Conservation (phyloP, 108 stramenopile genomes). For the Cyclostephanos invisitatus region DNA sequence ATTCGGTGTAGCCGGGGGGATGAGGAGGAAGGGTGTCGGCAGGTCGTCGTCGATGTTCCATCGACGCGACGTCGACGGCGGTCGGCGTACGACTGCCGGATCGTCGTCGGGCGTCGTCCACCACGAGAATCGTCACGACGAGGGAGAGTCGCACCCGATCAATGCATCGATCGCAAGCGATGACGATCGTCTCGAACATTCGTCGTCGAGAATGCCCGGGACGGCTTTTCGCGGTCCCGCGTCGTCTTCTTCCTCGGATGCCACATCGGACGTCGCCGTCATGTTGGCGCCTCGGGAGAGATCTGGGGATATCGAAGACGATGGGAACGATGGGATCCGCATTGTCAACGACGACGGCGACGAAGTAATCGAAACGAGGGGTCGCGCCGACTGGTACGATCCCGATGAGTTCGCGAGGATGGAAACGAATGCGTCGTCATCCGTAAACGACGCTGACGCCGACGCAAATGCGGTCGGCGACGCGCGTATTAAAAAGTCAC, state of each 20-base stretch:
- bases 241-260: too few relatives aligned
- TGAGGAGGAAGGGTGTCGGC: not conserved
- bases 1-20: not conserved
- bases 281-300: not conserved
- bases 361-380: not conserved
- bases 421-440: conserved; percentile 8
- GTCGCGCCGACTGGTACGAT: conserved; percentile 26
- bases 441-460: not conserved
- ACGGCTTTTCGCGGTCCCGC: too few relatives aligned
- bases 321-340: not conserved
- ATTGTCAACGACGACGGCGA: not conserved
- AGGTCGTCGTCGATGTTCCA: not conserved
- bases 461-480: not conserved
- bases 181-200: too few relatives aligned
- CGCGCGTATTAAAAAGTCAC: not conserved
- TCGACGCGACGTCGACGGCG: too few relatives aligned
- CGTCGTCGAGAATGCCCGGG: too few relatives aligned
- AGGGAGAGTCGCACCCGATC: too few relatives aligned
- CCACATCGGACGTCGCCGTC: too few relatives aligned
- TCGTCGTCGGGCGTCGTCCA: too few relatives aligned
- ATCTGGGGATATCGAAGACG: not conserved
- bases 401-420: conserved; percentile 21
- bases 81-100: too few relatives aligned
- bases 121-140: too few relatives aligned
- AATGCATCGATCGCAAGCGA: too few relatives aligned